Evolutionary conservation across 306 rosid species (phyloP), one percentile per base, ranked within the genome.

Genomic region (Malus sieversii): DNA sequence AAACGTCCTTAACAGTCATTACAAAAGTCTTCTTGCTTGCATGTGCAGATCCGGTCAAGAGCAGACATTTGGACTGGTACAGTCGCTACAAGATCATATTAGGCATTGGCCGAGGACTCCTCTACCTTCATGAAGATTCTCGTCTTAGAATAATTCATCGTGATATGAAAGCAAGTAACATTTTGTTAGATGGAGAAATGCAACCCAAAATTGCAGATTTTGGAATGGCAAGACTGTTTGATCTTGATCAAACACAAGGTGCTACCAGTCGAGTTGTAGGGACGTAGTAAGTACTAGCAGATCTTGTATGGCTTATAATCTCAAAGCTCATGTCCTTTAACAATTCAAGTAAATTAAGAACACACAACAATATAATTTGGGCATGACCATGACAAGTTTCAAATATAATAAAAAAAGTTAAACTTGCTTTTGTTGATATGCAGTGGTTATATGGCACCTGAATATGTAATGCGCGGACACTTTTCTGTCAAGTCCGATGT

Each of bases 191-290:
- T 40, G 53, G 12, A 5, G 52, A 42, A 67, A 23, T 67, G 18
- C 38, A 67, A 10, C 52, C 70, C 15, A 66, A 67, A 67, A 67
- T 67, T 67, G 52, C 71, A 67, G 53, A 67, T 67, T 67, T 67
- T 22, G 71, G 30, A 1, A 42, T 67, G 71, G 71, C 48, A 3
- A 35, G 27, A 38, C 29, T 66, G 25, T 66, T 66, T 11, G 23
- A 19, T 45, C 27, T 66, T 35, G 25, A 66, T 66, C 70, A 66
- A 66, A 66, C 46, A 66, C 27, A 66, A 35, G 70, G 48, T 11
- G 70, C 10, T 13, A 33, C 70, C 23, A 66, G 4, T 66, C 48
- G 70, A 66, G 38, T 66, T 35, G 70, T 66, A 5, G 70, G 70
- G 23, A 66, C 70, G 6, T 40, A 38, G 52, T 40, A 66, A 66